phyloP scores from a whole-genome alignment of 176 grass and related monocot species.

The Bromus sterilis region DNA sequence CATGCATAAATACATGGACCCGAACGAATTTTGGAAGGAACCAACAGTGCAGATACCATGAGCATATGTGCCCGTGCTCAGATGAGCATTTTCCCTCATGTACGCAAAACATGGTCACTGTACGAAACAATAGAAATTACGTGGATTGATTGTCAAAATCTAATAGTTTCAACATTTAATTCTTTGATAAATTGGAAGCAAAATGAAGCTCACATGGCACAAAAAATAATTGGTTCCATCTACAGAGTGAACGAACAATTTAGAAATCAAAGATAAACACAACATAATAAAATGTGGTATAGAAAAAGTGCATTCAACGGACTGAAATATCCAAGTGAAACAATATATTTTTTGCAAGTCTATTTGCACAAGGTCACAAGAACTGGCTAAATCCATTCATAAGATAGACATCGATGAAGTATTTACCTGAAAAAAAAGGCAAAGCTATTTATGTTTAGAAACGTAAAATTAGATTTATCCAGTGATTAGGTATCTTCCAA shows the following conservation, averaged over 20 bases:
- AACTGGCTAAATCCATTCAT: constrained; percentile 58
- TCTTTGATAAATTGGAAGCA: not conserved
- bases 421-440: constrained; percentile 28
- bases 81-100: constrained; percentile 11
- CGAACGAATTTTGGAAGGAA: too few species aligned
- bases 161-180: not conserved
- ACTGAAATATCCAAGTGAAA: too few species aligned
- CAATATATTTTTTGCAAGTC: constrained; percentile 20
- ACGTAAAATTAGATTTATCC: not conserved
- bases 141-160: not conserved
- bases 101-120: not conserved
- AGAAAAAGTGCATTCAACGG: not conserved
- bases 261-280: not conserved
- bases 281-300: not conserved
- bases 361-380: constrained; percentile 59
- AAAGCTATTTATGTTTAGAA: constrained; percentile 6
- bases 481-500: not conserved
- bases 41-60: too few species aligned
- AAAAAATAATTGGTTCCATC: not conserved
- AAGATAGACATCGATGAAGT: constrained; percentile 53
- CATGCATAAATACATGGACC: too few species aligned
- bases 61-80: too few species aligned
- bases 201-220: not conserved
- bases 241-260: not conserved
- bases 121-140: not conserved